Evolutionary conservation across 352 stramenopile species (phyloP), one percentile per base, ranked within the genome.

Genomic region (Globisporangium splendens): DNA sequence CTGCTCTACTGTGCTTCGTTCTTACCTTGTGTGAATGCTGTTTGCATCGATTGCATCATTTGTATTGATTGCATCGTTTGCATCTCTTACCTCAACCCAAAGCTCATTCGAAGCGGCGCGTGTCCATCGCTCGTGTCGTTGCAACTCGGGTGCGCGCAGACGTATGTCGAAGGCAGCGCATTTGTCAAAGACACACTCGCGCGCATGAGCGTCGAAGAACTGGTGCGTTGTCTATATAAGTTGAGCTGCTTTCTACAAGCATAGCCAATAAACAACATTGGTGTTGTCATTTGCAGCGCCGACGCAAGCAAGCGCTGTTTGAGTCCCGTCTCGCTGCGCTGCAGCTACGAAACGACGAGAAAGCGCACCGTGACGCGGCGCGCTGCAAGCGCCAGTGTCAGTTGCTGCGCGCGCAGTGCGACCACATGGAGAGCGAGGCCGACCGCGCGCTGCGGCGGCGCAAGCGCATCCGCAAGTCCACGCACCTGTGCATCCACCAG

Each of bases 401-500:
- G 44, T 47, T 69, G 18, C 54, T 89, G 17, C 72, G 78, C 5
- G 65, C 77, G 39, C 59, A 66, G 31, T 86, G 86, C 58, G 70
- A 89, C 50, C 66, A 71, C 44, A 64, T 85, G 53, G 76, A 86
- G 50, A 79, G 63, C 54, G 72, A 82, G 59, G 78, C 73, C 17
- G 76, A 86, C 17, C 67, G 69, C 51, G 76, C 76, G 12, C 65
- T 89, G 17, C 69, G 72, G 8, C 67, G 74, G 0, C 75, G 76
- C 55, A 89, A 86, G 59, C 63, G 68, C 18, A 60, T 75, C 11
- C 77, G 74, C 39, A 88, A 86, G 60, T 77, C 73, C 8, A 63
- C 71, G n/a, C 75, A 86, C 35, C 56, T 88, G n/a, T 58, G 73
- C 39, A 83, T 88, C 54, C 68, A 77, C 51, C 70, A 89, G 44